These are phyloP conservation scores for Alternaria burnsii DNA, from an alignment of 2,329 filamentous ascomycete genomes.

Conservation along the genomic window DNA sequence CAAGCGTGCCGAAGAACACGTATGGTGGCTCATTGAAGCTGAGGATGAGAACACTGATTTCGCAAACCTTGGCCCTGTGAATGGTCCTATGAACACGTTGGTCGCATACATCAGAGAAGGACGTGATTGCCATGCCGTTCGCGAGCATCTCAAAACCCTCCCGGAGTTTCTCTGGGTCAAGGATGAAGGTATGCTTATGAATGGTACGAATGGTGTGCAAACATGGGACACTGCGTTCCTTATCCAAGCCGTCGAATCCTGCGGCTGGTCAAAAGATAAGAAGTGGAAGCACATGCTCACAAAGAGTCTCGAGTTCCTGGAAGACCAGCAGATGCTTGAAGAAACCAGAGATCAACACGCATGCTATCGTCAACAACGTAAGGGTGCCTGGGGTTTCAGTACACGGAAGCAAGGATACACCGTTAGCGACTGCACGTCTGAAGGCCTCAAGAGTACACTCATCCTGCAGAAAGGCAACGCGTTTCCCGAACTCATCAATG, in stretches of 20 bases:
- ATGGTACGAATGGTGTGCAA: constrained; percentile 98
- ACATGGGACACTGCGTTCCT: constrained; percentile 94
- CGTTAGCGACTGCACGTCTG: constrained; percentile 92
- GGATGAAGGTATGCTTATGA: constrained; percentile 88
- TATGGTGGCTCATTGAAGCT: constrained; percentile 82
- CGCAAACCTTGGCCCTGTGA: constrained; percentile 86
- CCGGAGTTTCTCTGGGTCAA: constrained; percentile 94
- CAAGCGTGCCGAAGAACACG: constrained; percentile 79
- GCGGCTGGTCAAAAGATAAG: constrained; percentile 77
- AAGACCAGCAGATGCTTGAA: constrained; percentile 88
- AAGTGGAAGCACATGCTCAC: constrained; percentile 84
- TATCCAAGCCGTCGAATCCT: constrained; percentile 82
- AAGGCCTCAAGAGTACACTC: constrained; percentile 87
- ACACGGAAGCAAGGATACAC: constrained; percentile 92
- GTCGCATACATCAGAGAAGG: constrained; percentile 87
- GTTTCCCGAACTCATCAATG: constrained; percentile 77
- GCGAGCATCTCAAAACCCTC: constrained; percentile 79
- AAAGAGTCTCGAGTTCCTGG: constrained; percentile 84
- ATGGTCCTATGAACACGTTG: constrained; percentile 87
- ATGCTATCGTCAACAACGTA: constrained; percentile 89
- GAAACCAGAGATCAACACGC: constrained; percentile 78
- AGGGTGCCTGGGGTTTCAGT: constrained; percentile 96
- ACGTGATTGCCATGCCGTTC: constrained; percentile 73
- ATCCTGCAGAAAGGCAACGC: constrained; percentile 77
- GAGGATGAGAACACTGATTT: constrained; percentile 95